Conservation (phyloP, 1,284 basidiomycete species). For the Sporisorium graminicola region DNA sequence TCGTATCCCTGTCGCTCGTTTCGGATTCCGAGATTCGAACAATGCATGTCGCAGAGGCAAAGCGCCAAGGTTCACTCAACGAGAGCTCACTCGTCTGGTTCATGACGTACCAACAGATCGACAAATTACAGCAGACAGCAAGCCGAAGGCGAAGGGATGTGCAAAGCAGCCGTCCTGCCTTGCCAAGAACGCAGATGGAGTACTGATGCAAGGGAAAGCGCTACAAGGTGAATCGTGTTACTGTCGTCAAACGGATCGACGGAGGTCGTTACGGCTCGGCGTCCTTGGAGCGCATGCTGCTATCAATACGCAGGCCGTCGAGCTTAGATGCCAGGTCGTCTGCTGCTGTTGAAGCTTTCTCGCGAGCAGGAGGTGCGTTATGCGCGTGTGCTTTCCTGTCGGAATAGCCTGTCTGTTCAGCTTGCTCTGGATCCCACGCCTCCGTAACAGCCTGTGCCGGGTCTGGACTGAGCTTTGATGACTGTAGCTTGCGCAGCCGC, state of each 20-base stretch:
- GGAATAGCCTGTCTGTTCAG: background rate
- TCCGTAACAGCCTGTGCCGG: constrained; percentile 7
- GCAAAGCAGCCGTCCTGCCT: too few relatives aligned
- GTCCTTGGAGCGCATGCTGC: background rate
- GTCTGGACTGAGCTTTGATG: background rate
- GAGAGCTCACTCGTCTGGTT: too few relatives aligned
- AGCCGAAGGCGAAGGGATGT: too few relatives aligned
- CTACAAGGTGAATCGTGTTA: background rate
- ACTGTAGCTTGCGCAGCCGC: constrained; percentile 26
- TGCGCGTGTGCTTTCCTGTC: background rate
- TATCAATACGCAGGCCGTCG: constrained; percentile 19
- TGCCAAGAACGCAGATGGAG: too few relatives aligned
- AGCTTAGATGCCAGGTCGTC: constrained; percentile 25
- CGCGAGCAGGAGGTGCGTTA: background rate
- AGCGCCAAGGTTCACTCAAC: too few relatives aligned
- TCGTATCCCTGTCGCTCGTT: too few relatives aligned
- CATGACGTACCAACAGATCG: too few relatives aligned
- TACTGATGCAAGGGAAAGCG: too few relatives aligned
- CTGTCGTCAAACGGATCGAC: background rate
- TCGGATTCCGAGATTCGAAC: too few relatives aligned
- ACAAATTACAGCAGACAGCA: too few relatives aligned
- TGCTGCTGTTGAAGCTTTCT: constrained; percentile 8
- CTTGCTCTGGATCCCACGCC: constrained; percentile 12
- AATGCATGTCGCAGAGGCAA: too few relatives aligned
- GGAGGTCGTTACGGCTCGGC: background rate